These are phyloP conservation scores for Silene coronaria DNA, from an alignment of 179 eudicot genomes.

Conservation along the genomic window DNA sequence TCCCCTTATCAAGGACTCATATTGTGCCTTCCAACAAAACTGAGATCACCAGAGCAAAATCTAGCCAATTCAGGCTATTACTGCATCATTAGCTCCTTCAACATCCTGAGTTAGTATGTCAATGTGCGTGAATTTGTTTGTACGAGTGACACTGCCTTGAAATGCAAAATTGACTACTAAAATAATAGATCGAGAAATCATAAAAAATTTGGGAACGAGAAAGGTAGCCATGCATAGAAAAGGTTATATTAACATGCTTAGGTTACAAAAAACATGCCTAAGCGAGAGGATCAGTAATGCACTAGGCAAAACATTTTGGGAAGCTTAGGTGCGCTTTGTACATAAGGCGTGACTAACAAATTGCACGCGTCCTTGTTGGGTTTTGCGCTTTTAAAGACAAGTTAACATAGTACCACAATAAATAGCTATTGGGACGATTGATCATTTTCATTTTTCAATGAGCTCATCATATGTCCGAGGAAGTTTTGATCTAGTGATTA, in stretches of 20 bases:
- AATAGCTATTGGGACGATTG: too few species aligned
- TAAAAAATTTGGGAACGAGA: background rate
- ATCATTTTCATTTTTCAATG: background rate
- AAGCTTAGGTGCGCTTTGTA: too few species aligned
- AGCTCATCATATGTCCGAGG: background rate
- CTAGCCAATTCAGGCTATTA: background rate
- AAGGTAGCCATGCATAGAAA: background rate
- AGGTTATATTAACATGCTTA: too few species aligned
- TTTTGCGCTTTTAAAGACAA: too few species aligned
- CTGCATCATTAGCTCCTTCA: constrained; percentile 12
- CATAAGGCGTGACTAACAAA: too few species aligned
- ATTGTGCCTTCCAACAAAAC: too few species aligned
- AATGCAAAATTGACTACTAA: background rate
- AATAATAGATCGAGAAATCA: background rate
- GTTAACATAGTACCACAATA: too few species aligned
- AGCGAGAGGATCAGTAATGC: too few species aligned
- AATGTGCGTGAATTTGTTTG: background rate
- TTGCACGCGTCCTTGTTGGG: too few species aligned
- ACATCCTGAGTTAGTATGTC: too few species aligned
- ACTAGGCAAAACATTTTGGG: too few species aligned
- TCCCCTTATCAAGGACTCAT: background rate
- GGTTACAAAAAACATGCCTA: too few species aligned
- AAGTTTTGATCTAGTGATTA: background rate
- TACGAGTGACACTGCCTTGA: background rate
- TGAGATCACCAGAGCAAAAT: constrained; percentile 28